Evolutionary conservation across 768 basidiomycete species (phyloP), one percentile per base, ranked within the genome.

Genomic region (Podaxis sp.): DNA sequence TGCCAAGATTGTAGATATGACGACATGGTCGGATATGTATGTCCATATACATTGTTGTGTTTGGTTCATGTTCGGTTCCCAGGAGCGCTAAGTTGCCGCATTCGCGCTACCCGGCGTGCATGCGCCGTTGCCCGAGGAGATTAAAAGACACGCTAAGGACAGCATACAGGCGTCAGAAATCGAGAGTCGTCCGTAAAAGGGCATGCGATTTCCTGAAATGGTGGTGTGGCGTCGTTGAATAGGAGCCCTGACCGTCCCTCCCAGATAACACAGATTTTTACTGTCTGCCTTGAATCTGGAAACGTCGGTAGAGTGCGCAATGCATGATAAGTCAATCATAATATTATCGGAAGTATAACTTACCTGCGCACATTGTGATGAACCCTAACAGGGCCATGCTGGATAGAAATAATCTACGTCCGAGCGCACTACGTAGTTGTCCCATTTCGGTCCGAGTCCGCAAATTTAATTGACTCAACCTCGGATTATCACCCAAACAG

Each of bases 181-280:
- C 11, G 40, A 33, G 33, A 60, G 36, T 20, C n/a, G 36, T 22
- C 58, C 49, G 22, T n/a, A 60, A 51, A 51, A 51, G 58, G 58
- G 48, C 58, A 60, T 60, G 20, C 12, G 26, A 38, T 60, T 60
- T 50, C 58, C 58, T 51, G 58, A 60, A 60, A 40, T 60, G 58
- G 58, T 15, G 36, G 22, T 17, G 36, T 51, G 56, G 46, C 46
- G 57, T 50, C 12, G 49, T 28, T 17, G 26, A 28, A 26, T 50
- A 50, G 11, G 26, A 24, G 4, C 49, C 12, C 26, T 12, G 22
- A 50, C 8, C 10, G 26, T 12, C 24, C 12, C 22, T 22, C 13
- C 22, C 10, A 50, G 12, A 28, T 4, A 24, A 28, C 10, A 28
- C 13, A 24, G 12, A 20, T 22, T 11, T 50, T 22, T 26, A 4